These are phyloP conservation scores for Juglanconis oblonga DNA, from an alignment of 2,329 filamentous ascomycete genomes.

Conservation along the genomic window DNA sequence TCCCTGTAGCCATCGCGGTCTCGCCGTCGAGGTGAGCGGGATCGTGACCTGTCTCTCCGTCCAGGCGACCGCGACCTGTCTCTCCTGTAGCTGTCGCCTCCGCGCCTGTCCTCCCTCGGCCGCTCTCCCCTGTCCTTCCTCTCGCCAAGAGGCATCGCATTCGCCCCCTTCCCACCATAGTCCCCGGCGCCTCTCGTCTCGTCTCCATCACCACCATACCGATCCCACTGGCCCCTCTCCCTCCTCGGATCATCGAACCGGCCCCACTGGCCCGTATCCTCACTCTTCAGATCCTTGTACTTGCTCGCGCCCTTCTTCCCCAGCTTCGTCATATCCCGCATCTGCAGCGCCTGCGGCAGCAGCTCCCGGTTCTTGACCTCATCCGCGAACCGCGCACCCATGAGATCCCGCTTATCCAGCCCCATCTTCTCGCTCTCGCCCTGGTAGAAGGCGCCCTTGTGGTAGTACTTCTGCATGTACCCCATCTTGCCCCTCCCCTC, in stretches of 20 bases:
- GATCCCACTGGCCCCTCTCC: slow-evolving; percentile 35
- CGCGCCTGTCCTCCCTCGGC: slow-evolving; percentile 24
- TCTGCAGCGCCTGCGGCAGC: slow-evolving; percentile 86
- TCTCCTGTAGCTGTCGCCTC: slow-evolving; percentile 34
- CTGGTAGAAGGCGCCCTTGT: slow-evolving; percentile 94
- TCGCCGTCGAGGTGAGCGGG: slow-evolving; percentile 47
- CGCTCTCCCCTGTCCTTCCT: slow-evolving; percentile 43
- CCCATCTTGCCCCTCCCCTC: slow-evolving; percentile 75
- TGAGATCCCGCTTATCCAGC: slow-evolving; percentile 76
- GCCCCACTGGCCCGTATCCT: slow-evolving; percentile 90
- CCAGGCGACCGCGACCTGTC: slow-evolving; percentile 47
- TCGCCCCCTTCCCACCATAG: slow-evolving; percentile 58
- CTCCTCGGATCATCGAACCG: slow-evolving; percentile 52
- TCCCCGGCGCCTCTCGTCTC: slow-evolving; percentile 32
- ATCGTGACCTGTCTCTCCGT: slow-evolving; percentile 36
- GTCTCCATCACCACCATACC: slow-evolving; percentile 28
- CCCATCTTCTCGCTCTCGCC: slow-evolving; percentile 75
- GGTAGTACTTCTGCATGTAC: slow-evolving; percentile 94
- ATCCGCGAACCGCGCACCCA: slow-evolving; percentile 79
- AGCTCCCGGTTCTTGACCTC: slow-evolving; percentile 79
- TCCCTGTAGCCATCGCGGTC: slow-evolving; percentile 42
- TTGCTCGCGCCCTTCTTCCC: slow-evolving; percentile 88
- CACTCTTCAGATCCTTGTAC: slow-evolving; percentile 81
- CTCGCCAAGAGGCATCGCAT: slow-evolving; percentile 67
- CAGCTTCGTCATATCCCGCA: slow-evolving; percentile 89